Conservation (phyloP, 805 yeast genomes). For the Lachancea sp. region DNA sequence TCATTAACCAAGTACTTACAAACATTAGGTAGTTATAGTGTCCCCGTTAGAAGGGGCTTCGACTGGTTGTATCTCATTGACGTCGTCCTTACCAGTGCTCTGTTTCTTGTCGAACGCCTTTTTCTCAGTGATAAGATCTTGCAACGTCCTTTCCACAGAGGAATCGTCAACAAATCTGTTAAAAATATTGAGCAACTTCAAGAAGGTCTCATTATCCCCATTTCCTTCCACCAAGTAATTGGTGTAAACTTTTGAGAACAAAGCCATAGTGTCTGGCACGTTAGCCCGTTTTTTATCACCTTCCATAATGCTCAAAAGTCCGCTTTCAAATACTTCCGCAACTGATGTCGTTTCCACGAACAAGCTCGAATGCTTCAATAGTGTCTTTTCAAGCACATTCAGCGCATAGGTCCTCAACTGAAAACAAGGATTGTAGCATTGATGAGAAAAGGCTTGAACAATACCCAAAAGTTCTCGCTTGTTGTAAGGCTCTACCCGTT, state of each 20-base stretch:
- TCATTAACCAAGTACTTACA: slow-evolving; percentile 1
- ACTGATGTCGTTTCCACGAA: slow-evolving; percentile 40
- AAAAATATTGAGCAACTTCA: slow-evolving; percentile 35
- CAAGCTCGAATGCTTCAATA: slow-evolving; percentile 32
- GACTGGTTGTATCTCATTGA: background rate
- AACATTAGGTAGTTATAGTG: background rate
- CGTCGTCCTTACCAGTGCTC: background rate
- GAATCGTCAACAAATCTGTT: slow-evolving; percentile 37
- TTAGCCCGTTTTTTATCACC: slow-evolving; percentile 52
- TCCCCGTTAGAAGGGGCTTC: too few relatives aligned
- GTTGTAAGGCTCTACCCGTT: slow-evolving; percentile 18
- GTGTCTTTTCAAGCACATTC: slow-evolving; percentile 47
- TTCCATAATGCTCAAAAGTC: slow-evolving; percentile 65
- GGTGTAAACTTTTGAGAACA: slow-evolving; percentile 60
- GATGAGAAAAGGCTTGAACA: slow-evolving; percentile 79
- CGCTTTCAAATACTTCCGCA: slow-evolving; percentile 58
- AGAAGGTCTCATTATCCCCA: slow-evolving; percentile 35
- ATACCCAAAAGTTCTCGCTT: slow-evolving; percentile 45
- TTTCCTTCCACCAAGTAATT: slow-evolving; percentile 38
- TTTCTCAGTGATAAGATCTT: slow-evolving; percentile 34
- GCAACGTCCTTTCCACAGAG: slow-evolving; percentile 34
- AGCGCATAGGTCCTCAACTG: slow-evolving; percentile 67
- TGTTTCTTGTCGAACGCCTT: slow-evolving; percentile 15
- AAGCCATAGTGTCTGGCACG: slow-evolving; percentile 40
- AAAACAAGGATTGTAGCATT: slow-evolving; percentile 82